Conservation (phyloP, 2,329 filamentous ascomycete genomes). For the Blastomyces gilchristii region DNA sequence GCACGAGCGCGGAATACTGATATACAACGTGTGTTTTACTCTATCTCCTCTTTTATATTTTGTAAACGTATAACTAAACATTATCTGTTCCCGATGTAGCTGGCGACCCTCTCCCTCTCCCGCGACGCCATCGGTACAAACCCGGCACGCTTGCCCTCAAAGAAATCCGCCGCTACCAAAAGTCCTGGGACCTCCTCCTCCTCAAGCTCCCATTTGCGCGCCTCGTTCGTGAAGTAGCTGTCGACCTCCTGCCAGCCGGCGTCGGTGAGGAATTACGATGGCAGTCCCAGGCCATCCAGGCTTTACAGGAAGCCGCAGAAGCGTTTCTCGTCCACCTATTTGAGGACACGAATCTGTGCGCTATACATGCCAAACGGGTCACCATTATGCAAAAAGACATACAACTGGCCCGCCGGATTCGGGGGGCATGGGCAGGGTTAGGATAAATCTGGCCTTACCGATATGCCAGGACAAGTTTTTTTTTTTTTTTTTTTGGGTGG, state of each 20-base stretch:
- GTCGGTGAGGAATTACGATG: conserved; percentile 66
- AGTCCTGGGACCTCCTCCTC: conserved; percentile 76
- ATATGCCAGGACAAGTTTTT: not conserved
- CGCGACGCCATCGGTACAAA: conserved; percentile 53
- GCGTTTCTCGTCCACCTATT: conserved; percentile 95
- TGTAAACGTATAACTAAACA: too few species aligned
- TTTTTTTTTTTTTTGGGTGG: not conserved
- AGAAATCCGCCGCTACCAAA: conserved; percentile 87
- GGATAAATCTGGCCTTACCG: conserved; percentile 32
- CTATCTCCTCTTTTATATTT: not conserved
- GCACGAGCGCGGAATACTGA: conserved; percentile 22
- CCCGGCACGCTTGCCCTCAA: conserved; percentile 78
- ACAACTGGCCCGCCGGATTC: conserved; percentile 73
- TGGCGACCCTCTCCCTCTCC: conserved; percentile 63
- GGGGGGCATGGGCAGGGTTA: conserved; percentile 65
- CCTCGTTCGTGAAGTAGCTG: conserved; percentile 43
- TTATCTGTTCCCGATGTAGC: conserved; percentile 37
- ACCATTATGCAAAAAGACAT: conserved; percentile 99
- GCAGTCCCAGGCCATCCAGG: conserved; percentile 91
- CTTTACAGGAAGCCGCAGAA: conserved; percentile 90
- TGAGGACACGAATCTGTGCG: conserved; percentile 90
- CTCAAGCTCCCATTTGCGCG: conserved; percentile 44
- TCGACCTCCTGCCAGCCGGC: conserved; percentile 49
- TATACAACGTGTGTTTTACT: conserved; percentile 29
- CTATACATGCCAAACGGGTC: conserved; percentile 90